Evolutionary conservation across 768 basidiomycete species (phyloP), one percentile per base, ranked within the genome.

Genomic region (Boletellus sp.): DNA sequence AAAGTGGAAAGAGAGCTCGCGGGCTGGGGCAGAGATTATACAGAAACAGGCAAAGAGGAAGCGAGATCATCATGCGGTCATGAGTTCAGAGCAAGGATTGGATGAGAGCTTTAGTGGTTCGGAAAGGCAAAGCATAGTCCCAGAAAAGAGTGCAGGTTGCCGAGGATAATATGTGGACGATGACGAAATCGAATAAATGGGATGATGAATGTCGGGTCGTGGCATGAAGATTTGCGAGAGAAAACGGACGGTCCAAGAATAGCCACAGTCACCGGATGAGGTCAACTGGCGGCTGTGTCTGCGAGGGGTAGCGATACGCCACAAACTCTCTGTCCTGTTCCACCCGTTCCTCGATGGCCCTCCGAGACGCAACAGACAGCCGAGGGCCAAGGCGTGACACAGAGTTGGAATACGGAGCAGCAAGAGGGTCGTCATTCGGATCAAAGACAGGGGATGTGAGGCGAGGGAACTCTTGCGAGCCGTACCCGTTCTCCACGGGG

Each of bases 301-400:
- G 79, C 13, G 89, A 90, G 7, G 90, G 90, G 66, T 93, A 93
- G 35, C 90, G 81, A 64, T 92, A 91, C 4, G 90, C 87, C 52
- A 92, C 83, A 61, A 93, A 92, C 16, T 91, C 87, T 3, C 79
- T 68, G 64, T 90, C 89, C 67, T 88, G 90, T n/a, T 84, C 77
- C n/a, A 93, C 87, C 19, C 89, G 75, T 57, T 85, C 81, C 58
- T 88, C 87, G 47, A 90, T 74, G 41, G 81, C 81, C 72, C 83
- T 90, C 48, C 84, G 78, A 16, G 85, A 83, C 10, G 76, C 75
- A 17, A 82, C 72, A 36, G 85, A 87, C 74, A 83, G 74, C 45
- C 85, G 75, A 42, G 80, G 71, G 28, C 67, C 71, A 8, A 71
- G 74, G 22, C 80, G 70, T 31, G 80, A 78, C 17, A 72, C 71